phyloP scores from a whole-genome alignment of 2,329 filamentous ascomycete species.

The Aspergillus sojae region DNA sequence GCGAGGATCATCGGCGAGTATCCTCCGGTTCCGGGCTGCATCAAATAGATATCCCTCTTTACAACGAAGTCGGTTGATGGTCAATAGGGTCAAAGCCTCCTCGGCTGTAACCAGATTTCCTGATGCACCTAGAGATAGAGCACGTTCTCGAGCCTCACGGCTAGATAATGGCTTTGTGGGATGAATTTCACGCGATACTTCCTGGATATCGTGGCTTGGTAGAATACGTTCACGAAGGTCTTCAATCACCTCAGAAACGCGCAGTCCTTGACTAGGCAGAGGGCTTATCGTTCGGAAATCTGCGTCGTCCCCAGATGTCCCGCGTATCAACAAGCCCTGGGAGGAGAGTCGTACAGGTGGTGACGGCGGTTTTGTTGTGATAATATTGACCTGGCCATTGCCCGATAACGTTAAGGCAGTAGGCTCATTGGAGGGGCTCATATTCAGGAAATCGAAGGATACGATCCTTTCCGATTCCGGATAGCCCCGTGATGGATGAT shows the following conservation, averaged over 20 bases:
- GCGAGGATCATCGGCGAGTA: conserved; percentile 58
- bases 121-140: conserved; percentile 32
- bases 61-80: conserved; percentile 52
- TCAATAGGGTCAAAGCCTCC: conserved; percentile 45
- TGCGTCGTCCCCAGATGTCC: conserved; percentile 27
- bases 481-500: conserved; percentile 47
- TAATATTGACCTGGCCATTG: conserved; percentile 53
- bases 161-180: conserved; percentile 35
- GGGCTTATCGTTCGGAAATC: conserved; percentile 38
- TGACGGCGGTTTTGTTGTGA: conserved; percentile 49
- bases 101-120: conserved; percentile 35
- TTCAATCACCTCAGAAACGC: conserved; percentile 33
- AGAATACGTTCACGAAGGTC: conserved; percentile 31
- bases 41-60: conserved; percentile 59
- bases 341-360: conserved; percentile 43
- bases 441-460: conserved; percentile 63
- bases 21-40: conserved; percentile 56
- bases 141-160: conserved; percentile 42
- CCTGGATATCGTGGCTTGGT: conserved; percentile 18
- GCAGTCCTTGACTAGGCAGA: conserved; percentile 27
- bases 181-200: background rate
- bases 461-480: conserved; percentile 55
- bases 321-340: conserved; percentile 38
- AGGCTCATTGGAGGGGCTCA: conserved; percentile 51
- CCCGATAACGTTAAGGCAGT: conserved; percentile 57